Conservation (phyloP, 257 asterid genomes). For the Perilla frutescens region DNA sequence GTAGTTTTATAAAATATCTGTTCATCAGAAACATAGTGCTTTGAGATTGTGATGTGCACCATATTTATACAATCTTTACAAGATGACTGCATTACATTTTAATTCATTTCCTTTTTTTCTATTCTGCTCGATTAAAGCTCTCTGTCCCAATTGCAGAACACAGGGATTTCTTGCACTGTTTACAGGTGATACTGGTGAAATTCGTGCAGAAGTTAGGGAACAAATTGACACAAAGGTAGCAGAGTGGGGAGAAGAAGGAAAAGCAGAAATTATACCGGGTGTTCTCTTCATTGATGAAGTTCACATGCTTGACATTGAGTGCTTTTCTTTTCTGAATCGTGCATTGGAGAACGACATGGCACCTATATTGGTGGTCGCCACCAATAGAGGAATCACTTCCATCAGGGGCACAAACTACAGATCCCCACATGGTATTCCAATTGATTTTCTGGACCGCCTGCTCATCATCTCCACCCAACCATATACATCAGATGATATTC, state of each 20-base stretch:
- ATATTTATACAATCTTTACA: not conserved
- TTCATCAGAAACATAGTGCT: not conserved
- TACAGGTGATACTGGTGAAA: constrained; percentile 93
- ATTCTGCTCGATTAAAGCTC: not conserved
- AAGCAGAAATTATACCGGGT: constrained; percentile 94
- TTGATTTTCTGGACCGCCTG: constrained; percentile 91
- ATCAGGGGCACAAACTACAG: constrained; percentile 88
- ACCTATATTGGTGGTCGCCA: constrained; percentile 90
- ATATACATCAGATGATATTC: constrained; percentile 75
- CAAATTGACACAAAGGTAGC: constrained; percentile 97
- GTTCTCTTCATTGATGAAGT: constrained; percentile 97
- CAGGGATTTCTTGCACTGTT: constrained; percentile 94
- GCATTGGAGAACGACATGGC: constrained; percentile 98
- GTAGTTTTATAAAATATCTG: not conserved
- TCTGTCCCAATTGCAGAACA: constrained; percentile 56
- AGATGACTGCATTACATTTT: not conserved
- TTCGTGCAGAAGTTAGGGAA: constrained; percentile 95
- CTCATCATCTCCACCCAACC: constrained; percentile 96
- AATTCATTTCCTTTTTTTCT: not conserved
- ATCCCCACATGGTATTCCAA: constrained; percentile 91
- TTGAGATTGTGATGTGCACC: not conserved
- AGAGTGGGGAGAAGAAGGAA: constrained; percentile 99
- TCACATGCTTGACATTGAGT: constrained; percentile 98
- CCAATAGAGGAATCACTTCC: constrained; percentile 92
- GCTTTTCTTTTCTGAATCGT: constrained; percentile 94